Conservation (phyloP, 2,329 filamentous ascomycete genomes). For the Fusarium protoensiforme region DNA sequence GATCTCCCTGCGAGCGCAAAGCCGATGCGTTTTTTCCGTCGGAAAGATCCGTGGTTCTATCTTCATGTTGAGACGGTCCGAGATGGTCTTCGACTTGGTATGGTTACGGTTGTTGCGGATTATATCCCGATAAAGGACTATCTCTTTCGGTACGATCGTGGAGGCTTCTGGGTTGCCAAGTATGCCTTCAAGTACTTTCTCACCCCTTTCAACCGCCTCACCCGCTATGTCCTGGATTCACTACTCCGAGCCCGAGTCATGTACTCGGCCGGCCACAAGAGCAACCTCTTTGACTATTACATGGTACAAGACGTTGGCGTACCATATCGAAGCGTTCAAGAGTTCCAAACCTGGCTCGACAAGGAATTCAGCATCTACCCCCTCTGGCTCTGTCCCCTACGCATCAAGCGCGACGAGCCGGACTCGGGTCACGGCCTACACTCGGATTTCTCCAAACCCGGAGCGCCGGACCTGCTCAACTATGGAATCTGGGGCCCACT, state of each 20-base stretch:
- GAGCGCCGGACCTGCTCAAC: conserved; percentile 62
- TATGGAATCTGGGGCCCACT: conserved; percentile 72
- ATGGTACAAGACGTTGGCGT: conserved; percentile 73
- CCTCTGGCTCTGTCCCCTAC: conserved; percentile 67
- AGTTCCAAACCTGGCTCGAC: conserved; percentile 62
- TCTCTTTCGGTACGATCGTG: conserved; percentile 77
- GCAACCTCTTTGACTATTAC: conserved; percentile 68
- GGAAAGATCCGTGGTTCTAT: conserved; percentile 79
- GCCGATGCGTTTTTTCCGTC: conserved; percentile 63
- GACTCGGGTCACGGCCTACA: conserved; percentile 60
- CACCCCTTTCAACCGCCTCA: conserved; percentile 72
- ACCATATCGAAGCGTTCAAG: conserved; percentile 53
- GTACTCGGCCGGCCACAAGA: conserved; percentile 73
- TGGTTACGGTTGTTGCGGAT: conserved; percentile 52
- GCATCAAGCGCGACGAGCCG: conserved; percentile 54
- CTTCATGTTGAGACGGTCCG: conserved; percentile 67
- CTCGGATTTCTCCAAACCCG: conserved; percentile 55
- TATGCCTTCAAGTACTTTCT: conserved; percentile 74
- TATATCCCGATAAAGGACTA: conserved; percentile 73
- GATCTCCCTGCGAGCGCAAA: conserved; percentile 49
- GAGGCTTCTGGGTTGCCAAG: conserved; percentile 74
- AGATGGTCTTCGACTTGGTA: conserved; percentile 39
- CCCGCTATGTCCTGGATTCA: conserved; percentile 69
- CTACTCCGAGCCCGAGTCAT: conserved; percentile 73
- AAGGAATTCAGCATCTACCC: conserved; percentile 60